Evolutionary conservation across 164 flowering plant genomes (phyloP).

Genomic region (Kalanchoe fedtschenkoi): DNA sequence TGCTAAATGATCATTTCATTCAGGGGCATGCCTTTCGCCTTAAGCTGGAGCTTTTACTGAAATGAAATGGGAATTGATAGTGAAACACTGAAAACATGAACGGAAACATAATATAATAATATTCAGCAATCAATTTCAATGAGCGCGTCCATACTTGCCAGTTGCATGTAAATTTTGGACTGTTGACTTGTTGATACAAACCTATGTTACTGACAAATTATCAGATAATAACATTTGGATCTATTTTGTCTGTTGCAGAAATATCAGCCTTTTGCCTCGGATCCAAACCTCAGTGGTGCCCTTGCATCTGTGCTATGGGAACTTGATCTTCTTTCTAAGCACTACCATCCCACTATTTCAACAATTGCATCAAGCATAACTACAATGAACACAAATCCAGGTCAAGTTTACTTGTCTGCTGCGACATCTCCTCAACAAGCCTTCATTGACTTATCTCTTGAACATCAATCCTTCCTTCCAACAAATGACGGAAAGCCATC

Average conservation of each 20-base stretch:
- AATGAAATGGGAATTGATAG: too few species aligned
- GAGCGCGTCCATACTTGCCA: not conserved
- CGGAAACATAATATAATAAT: too few species aligned
- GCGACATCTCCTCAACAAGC: constrained; percentile 8
- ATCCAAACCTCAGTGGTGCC: constrained; percentile 14
- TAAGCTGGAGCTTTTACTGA: too few species aligned
- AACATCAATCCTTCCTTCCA: not conserved
- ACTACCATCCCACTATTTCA: constrained; percentile 11
- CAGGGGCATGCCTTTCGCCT: too few species aligned
- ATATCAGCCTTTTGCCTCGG: constrained; percentile 11
- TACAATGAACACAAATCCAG: not conserved
- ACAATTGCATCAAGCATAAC: constrained; percentile 9
- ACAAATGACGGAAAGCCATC: not conserved
- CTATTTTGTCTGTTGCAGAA: constrained; percentile 1
- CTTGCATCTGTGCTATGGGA: constrained; percentile 13
- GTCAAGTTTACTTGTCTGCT: constrained; percentile 6
- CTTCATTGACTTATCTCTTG: not conserved
- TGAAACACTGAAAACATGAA: too few species aligned
- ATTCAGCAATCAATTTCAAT: too few species aligned
- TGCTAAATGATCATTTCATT: not conserved
- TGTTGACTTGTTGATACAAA: not conserved
- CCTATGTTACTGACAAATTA: not conserved
- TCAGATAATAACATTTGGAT: not conserved
- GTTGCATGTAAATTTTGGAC: not conserved
- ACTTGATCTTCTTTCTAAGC: constrained; percentile 11